A percentile compares a stretch with the other conserved stretches of the same genome.
These are phyloP conservation scores for Aspergillus taichungensis DNA, from an alignment of 495 filamentous ascomycete species.

Conservation along the genomic window DNA sequence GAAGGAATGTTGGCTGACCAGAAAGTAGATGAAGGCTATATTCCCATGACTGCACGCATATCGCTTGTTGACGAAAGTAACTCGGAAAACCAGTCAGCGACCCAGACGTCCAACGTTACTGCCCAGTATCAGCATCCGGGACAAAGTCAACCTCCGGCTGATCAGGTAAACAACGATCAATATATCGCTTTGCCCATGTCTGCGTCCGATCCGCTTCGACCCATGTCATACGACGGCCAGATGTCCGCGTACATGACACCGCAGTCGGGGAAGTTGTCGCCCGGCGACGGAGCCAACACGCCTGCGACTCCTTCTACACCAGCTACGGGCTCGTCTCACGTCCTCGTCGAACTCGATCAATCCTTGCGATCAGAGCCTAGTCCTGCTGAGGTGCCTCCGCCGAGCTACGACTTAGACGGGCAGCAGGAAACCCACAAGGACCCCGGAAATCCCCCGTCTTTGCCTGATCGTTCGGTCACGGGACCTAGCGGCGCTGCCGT, in stretches of 20 bases:
- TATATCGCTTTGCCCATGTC: too few relatives aligned
- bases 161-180: too few relatives aligned
- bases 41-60: slow-evolving; percentile 39
- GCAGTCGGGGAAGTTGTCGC: slow-evolving; percentile 6
- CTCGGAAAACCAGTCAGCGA: slow-evolving; percentile 18
- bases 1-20: slow-evolving; percentile 4
- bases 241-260: too few relatives aligned
- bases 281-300: slow-evolving; percentile 14
- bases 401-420: too few relatives aligned
- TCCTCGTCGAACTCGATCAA: slow-evolving; percentile 30
- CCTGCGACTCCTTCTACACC: slow-evolving; percentile 19
- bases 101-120: slow-evolving; percentile 7
- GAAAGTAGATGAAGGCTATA: slow-evolving; percentile 33
- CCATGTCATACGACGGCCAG: background rate
- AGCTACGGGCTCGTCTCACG: slow-evolving; percentile 29
- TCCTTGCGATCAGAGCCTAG: background rate
- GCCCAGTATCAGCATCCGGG: background rate
- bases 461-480: slow-evolving; percentile 2
- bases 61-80: slow-evolving; percentile 29
- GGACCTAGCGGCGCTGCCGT: background rate
- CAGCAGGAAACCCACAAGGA: too few relatives aligned
- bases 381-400: too few relatives aligned
- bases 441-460: slow-evolving; percentile 2
- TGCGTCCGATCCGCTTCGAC: background rate
- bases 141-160: too few relatives aligned